phyloP scores from a whole-genome alignment of 2,329 filamentous ascomycete genomes.

The Aspergillus ochraceus region DNA sequence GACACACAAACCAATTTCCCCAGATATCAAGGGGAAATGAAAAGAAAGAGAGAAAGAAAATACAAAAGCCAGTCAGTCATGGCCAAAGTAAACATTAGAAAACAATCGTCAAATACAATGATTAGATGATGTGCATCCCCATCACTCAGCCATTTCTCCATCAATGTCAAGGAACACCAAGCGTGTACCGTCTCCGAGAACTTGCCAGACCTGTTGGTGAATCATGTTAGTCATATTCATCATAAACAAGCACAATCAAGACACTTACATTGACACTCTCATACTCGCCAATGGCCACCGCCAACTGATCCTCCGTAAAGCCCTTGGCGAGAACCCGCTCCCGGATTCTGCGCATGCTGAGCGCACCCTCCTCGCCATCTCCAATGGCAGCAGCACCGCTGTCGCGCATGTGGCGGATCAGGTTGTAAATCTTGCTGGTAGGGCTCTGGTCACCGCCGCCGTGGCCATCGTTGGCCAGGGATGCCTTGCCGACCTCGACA shows the following conservation, averaged over 20 bases:
- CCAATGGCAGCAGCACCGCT: conserved; percentile 77
- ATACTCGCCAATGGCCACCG: conserved; percentile 85
- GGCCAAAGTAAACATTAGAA: conserved; percentile 5
- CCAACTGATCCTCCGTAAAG: conserved; percentile 92
- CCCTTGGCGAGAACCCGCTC: conserved; percentile 94
- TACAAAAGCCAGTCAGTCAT: conserved; percentile 1
- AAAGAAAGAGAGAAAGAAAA: neutral
- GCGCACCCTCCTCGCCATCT: conserved; percentile 69
- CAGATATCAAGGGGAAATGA: neutral
- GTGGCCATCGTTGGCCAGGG: conserved; percentile 70
- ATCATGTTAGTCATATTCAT: conserved; percentile 38
- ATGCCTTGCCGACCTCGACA: conserved; percentile 90
- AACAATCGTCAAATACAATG: neutral
- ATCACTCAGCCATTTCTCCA: conserved; percentile 51
- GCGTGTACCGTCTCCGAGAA: conserved; percentile 67
- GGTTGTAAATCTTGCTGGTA: conserved; percentile 89
- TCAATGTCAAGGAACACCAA: conserved; percentile 69
- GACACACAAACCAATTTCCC: neutral
- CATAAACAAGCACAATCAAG: neutral
- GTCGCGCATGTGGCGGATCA: conserved; percentile 85
- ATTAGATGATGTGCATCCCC: conserved; percentile 1
- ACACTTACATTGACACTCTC: conserved; percentile 80
- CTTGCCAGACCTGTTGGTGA: conserved; percentile 70
- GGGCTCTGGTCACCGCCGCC: conserved; percentile 71
- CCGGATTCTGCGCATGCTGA: conserved; percentile 84